Percentiles rank a stretch among this genome's conserved stretches.
phyloP scores from a whole-genome alignment of 345 rosid species.

The Eucalyptus caleyi region DNA sequence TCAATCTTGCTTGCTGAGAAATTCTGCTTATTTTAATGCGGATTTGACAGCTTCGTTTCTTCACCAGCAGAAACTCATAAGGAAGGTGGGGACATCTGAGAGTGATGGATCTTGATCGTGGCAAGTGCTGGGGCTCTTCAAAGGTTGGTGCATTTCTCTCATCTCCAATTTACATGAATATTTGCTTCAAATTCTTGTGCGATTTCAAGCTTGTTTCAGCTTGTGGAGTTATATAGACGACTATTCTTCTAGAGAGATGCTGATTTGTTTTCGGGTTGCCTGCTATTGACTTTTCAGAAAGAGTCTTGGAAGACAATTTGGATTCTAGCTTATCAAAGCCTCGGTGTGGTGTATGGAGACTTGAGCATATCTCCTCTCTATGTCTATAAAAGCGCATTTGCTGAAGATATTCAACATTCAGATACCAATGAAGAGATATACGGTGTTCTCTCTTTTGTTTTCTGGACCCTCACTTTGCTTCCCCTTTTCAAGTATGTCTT shows the following conservation, averaged over 20 bases:
- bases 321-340: slow-evolving; percentile 5
- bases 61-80: not conserved
- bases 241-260: not conserved
- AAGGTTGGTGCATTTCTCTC: not conserved
- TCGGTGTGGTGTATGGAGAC: slow-evolving; percentile 9
- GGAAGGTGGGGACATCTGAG: not conserved
- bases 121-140: not conserved
- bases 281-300: not conserved
- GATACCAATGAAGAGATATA: slow-evolving; percentile 9
- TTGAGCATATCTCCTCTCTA: slow-evolving; percentile 8
- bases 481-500: slow-evolving; percentile 9
- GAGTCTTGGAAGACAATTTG: slow-evolving; percentile 2
- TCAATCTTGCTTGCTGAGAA: not conserved
- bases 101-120: not conserved
- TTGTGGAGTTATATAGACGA: not conserved
- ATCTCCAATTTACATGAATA: too few relatives aligned
- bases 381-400: slow-evolving; percentile 4
- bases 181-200: not conserved
- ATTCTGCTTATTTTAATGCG: not conserved
- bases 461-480: slow-evolving; percentile 7
- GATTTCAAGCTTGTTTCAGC: not conserved
- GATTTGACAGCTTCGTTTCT: not conserved
- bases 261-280: not conserved
- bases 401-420: slow-evolving; percentile 3
- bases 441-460: slow-evolving; percentile 6